A percentile compares a stretch with the other conserved stretches of the same genome.
These are phyloP conservation scores for Pythium myriotylum DNA, from an alignment of 352 stramenopile species.

Conservation along the genomic window DNA sequence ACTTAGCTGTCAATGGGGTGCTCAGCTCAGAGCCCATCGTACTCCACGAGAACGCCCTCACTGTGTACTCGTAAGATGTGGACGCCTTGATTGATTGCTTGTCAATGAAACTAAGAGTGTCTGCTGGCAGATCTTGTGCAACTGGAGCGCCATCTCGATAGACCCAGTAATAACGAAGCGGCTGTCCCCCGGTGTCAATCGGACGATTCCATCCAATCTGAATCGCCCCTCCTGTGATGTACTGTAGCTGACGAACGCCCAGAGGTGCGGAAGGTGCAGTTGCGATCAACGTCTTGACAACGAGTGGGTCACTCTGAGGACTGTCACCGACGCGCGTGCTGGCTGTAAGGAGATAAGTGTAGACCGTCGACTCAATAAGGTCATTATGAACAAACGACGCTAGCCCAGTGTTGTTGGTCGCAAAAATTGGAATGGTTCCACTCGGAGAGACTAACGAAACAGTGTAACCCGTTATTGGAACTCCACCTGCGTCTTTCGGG, in stretches of 20 bases:
- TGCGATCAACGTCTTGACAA: slow-evolving; percentile 37
- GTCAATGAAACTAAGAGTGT: slow-evolving; percentile 37
- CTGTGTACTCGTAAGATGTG: slow-evolving; percentile 52
- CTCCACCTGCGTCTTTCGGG: slow-evolving; percentile 26
- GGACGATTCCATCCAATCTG: slow-evolving; percentile 57
- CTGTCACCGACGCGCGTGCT: slow-evolving; percentile 45
- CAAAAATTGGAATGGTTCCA: slow-evolving; percentile 25
- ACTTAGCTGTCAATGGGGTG: slow-evolving; percentile 32
- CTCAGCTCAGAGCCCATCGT: slow-evolving; percentile 48
- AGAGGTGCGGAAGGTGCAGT: slow-evolving; percentile 50
- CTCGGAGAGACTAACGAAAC: slow-evolving; percentile 15
- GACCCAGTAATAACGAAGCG: slow-evolving; percentile 47
- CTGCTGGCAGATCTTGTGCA: slow-evolving; percentile 26
- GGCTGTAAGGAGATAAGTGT: slow-evolving; percentile 41
- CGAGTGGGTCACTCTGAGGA: slow-evolving; percentile 32
- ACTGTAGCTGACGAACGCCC: slow-evolving; percentile 42
- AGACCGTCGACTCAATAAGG: slow-evolving; percentile 49
- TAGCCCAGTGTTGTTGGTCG: slow-evolving; percentile 20
- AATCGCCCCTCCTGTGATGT: slow-evolving; percentile 57
- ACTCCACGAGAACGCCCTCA: slow-evolving; percentile 43
- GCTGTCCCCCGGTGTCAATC: slow-evolving; percentile 54
- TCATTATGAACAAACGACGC: slow-evolving; percentile 46
- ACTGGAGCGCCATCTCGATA: slow-evolving; percentile 50
- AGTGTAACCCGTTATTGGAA: slow-evolving; percentile 28
- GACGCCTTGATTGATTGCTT: slow-evolving; percentile 33